A percentile compares a stretch with the other conserved stretches of the same genome.
Conservation (phyloP, 1,284 basidiomycete genomes). For the Macrocystidia cucumis region DNA sequence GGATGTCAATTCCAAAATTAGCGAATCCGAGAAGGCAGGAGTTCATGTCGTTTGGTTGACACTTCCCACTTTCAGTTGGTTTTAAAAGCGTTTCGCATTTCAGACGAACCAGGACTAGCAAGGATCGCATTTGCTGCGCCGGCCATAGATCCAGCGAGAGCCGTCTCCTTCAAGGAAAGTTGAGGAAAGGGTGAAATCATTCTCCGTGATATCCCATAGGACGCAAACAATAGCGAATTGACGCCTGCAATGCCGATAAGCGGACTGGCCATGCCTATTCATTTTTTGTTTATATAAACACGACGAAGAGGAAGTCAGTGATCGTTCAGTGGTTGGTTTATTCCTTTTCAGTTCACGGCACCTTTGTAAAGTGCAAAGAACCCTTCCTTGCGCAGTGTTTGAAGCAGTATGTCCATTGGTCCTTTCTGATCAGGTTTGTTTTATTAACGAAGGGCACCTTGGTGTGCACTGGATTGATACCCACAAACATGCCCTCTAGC, state of each 20-base stretch:
- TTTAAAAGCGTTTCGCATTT: too few relatives aligned
- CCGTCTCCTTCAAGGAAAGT: conserved; percentile 73
- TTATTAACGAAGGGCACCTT: too few relatives aligned
- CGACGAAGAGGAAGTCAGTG: neutral
- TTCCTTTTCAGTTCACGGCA: conserved; percentile 19
- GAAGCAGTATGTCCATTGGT: conserved; percentile 80
- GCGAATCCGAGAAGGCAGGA: neutral
- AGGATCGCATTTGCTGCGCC: conserved; percentile 86
- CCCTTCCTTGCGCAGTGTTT: conserved; percentile 84
- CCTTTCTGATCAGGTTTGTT: conserved; percentile 81
- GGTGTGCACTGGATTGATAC: conserved; percentile 26
- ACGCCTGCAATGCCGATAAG: conserved; percentile 93
- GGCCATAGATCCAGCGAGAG: conserved; percentile 84
- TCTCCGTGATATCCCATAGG: conserved; percentile 78
- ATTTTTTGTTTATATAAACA: neutral
- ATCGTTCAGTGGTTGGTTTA: neutral
- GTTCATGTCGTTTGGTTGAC: too few relatives aligned
- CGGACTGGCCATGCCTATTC: conserved; percentile 84
- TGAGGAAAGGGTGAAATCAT: conserved; percentile 85
- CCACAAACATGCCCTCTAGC: conserved; percentile 75
- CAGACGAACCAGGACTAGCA: conserved; percentile 71
- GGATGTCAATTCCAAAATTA: neutral
- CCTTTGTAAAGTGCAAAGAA: conserved; percentile 92
- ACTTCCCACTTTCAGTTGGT: too few relatives aligned
- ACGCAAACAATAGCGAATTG: conserved; percentile 91